phyloP scores from a whole-genome alignment of 2,329 filamentous ascomycete genomes.

The Tolypocladium ophioglossoides region DNA sequence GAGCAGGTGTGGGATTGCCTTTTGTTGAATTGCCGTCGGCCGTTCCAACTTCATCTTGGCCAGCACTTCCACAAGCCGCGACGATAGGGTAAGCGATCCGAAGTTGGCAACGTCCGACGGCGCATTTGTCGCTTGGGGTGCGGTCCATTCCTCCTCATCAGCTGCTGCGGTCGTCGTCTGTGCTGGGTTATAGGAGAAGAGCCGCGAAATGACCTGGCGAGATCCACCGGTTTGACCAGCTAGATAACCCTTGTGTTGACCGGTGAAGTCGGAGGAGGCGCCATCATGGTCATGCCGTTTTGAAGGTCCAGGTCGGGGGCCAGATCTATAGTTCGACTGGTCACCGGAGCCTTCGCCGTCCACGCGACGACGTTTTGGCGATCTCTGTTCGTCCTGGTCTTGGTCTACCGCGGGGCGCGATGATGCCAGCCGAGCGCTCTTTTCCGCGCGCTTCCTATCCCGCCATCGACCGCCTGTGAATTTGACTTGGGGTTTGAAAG shows the following conservation, averaged over 20 bases:
- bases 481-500: constrained; percentile 49
- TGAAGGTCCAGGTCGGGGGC: background rate
- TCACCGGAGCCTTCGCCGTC: constrained; percentile 12
- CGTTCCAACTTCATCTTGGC: constrained; percentile 81
- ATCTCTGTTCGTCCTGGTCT: constrained; percentile 19
- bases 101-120: constrained; percentile 81
- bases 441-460: constrained; percentile 63
- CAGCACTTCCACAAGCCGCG: constrained; percentile 70
- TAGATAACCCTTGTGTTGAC: constrained; percentile 12
- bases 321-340: background rate
- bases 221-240: constrained; percentile 11
- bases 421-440: constrained; percentile 18
- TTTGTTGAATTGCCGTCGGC: constrained; percentile 90
- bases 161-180: constrained; percentile 53
- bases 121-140: constrained; percentile 75
- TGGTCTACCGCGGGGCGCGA: constrained; percentile 10
- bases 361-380: constrained; percentile 35
- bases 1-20: constrained; percentile 70
- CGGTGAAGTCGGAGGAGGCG: constrained; percentile 5
- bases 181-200: constrained; percentile 83
- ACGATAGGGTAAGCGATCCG: constrained; percentile 71
- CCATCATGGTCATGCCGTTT: constrained; percentile 2
- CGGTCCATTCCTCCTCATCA: constrained; percentile 36
- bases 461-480: constrained; percentile 93
- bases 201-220: constrained; percentile 68